These are phyloP conservation scores for Agrocybe chaxingu DNA, from an alignment of 768 basidiomycete species.

Conservation along the genomic window DNA sequence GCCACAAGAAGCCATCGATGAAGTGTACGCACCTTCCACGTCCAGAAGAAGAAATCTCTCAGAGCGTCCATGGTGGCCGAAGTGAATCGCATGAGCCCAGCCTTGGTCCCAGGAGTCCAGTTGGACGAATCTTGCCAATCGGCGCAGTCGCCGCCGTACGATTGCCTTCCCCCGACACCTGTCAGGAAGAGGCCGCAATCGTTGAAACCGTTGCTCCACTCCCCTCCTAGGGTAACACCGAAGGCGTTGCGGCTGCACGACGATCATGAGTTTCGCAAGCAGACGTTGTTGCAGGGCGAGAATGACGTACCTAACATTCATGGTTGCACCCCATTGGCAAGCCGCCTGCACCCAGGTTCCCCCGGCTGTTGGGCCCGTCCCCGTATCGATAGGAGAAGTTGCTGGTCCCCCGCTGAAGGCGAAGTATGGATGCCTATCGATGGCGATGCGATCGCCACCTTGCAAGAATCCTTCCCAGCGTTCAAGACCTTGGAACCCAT, in stretches of 20 bases:
- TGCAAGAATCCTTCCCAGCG: slow-evolving; percentile 30
- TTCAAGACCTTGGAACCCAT: slow-evolving; percentile 42
- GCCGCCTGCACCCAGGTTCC: slow-evolving; percentile 48
- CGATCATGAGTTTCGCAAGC: slow-evolving; percentile 7
- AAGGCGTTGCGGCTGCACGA: slow-evolving; percentile 41
- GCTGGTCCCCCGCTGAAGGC: slow-evolving; percentile 43
- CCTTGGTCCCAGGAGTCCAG: slow-evolving; percentile 43
- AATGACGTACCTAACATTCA: slow-evolving; percentile 46
- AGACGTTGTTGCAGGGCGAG: slow-evolving; percentile 22
- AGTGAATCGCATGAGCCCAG: slow-evolving; percentile 50
- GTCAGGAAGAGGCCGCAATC: slow-evolving; percentile 47
- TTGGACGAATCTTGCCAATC: slow-evolving; percentile 49
- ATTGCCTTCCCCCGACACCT: slow-evolving; percentile 18
- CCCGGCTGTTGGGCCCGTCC: slow-evolving; percentile 33
- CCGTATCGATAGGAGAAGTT: slow-evolving; percentile 33
- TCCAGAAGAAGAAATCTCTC: slow-evolving; percentile 49
- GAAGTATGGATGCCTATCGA: slow-evolving; percentile 41
- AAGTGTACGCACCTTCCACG: slow-evolving; percentile 40
- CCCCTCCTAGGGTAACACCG: slow-evolving; percentile 75
- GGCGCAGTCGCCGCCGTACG: slow-evolving; percentile 32
- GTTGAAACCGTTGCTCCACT: slow-evolving; percentile 73
- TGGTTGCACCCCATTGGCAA: slow-evolving; percentile 56
- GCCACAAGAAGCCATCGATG: neutral
- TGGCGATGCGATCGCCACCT: slow-evolving; percentile 37
- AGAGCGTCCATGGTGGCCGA: slow-evolving; percentile 46